phyloP scores from a whole-genome alignment of 2,329 filamentous ascomycete species.

The Fusarium sp. region DNA sequence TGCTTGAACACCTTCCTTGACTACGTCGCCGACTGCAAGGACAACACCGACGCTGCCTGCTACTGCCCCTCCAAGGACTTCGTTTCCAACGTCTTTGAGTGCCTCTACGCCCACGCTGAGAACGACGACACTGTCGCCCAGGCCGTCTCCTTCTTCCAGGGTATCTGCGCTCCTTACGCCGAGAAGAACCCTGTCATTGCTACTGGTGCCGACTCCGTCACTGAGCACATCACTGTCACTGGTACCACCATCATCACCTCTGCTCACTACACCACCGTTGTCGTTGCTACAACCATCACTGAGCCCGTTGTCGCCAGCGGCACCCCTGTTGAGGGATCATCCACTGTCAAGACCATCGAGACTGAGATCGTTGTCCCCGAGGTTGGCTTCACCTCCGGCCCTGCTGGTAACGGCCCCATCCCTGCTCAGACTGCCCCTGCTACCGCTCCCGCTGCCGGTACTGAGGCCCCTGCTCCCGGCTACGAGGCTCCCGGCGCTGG shows the following conservation, averaged over 20 bases:
- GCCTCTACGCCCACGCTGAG: conserved; percentile 79
- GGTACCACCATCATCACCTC: conserved; percentile 61
- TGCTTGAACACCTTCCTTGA: conserved; percentile 94
- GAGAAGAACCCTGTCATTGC: conserved; percentile 84
- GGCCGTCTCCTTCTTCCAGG: conserved; percentile 86
- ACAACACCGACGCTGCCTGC: conserved; percentile 85
- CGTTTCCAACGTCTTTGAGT: conserved; percentile 81
- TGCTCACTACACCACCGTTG: conserved; percentile 61
- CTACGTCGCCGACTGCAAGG: conserved; percentile 72
- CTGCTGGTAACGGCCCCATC: conserved; percentile 31
- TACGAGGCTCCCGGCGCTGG: conserved; percentile 25
- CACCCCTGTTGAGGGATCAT: conserved; percentile 57
- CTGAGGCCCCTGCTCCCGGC: conserved; percentile 27
- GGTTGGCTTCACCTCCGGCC: conserved; percentile 58
- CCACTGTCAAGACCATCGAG: conserved; percentile 59
- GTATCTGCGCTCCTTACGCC: conserved; percentile 84
- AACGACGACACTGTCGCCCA: conserved; percentile 71
- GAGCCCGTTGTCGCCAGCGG: conserved; percentile 60
- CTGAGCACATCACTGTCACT: conserved; percentile 66
- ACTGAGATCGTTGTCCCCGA: conserved; percentile 63
- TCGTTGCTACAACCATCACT: conserved; percentile 57
- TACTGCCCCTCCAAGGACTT: conserved; percentile 85
- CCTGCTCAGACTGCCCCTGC: conserved; percentile 52
- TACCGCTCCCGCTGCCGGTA: conserved; percentile 49
- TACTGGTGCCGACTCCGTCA: conserved; percentile 74